Evolutionary conservation across 805 yeast genomes (phyloP), one percentile per base, ranked within the genome.

Genomic region (Kluyveromyces aestuarii): DNA sequence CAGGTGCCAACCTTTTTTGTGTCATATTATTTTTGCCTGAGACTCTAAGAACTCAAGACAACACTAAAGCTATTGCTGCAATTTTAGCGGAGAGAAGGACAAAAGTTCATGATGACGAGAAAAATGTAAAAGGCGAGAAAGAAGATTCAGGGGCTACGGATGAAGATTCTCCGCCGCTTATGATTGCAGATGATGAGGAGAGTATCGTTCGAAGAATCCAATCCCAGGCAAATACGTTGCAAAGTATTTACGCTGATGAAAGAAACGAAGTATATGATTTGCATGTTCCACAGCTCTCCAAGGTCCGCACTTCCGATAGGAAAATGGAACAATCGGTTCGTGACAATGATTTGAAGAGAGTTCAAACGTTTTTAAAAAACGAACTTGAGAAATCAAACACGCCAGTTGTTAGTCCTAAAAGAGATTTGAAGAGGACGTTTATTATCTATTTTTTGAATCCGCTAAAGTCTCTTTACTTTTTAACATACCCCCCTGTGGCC

Each of bases 401-500:
- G 8, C 8, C 43, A 25, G 19, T 27, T 14, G 36, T 33, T 8
- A 21, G 33, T 3, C 45, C 37, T 10, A 53, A 41, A 18, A 49
- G 49, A 6, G 44, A 21, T 11, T 11, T 55, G 58, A 25, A 48
- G 54, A 48, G 56, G 59, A 60, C 62, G n/a, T 43, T 61, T 2
- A 79, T 79, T 57, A 71, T 79, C 39, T 76, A 76, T 50, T 56
- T 78, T 3, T 56, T 79, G 13, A 67, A 78, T 25, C 96, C 96
- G 0, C 61, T 78, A 46, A 81, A 79, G 53, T 73, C 91, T 0
- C 60, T 87, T 17, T 67, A 71, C 4, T 75, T 87, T 50, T 64
- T 87, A 35, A 66, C 70, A 48, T 82, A 82, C 61, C 95, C 95
- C 0, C 93, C 95, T 0, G 90, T 88, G 8, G 61, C 75, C 1